phyloP scores from a whole-genome alignment of 2,329 filamentous ascomycete species.

The Penicillium sp. region DNA sequence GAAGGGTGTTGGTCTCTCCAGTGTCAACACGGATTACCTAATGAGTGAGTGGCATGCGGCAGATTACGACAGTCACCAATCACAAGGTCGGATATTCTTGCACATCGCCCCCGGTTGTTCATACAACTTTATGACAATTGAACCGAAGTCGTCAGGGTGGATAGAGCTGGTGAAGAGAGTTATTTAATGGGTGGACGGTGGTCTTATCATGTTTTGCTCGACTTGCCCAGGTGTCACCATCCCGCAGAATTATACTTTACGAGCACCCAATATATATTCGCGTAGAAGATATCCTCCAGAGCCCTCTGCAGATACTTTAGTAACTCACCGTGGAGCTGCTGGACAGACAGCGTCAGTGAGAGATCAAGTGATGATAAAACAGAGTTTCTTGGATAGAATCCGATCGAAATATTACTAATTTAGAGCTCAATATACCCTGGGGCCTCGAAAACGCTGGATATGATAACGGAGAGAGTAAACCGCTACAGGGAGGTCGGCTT shows the following conservation, averaged over 20 bases:
- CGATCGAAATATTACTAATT: neutral
- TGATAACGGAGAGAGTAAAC: constrained; percentile 7
- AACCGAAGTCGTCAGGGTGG: neutral
- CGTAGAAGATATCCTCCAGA: neutral
- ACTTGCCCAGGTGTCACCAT: no score
- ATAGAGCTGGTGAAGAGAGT: no score
- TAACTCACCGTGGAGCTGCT: neutral
- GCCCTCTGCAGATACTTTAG: neutral
- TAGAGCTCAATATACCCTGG: neutral
- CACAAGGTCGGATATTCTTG: constrained; percentile 10
- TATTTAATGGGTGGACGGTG: no score
- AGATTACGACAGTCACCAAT: constrained; percentile 2
- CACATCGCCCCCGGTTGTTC: neutral
- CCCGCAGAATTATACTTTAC: no score
- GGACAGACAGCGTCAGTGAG: neutral
- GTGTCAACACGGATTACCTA: constrained; percentile 24
- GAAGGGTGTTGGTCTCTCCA: constrained; percentile 9
- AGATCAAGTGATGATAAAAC: neutral
- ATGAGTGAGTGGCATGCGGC: constrained; percentile 5
- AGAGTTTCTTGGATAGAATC: neutral
- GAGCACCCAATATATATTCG: neutral
- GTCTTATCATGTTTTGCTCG: no score
- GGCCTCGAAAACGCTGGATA: neutral
- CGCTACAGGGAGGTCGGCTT: constrained; percentile 6
- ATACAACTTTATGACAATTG: neutral